Conservation (phyloP, 306 rosid species). For the Malus sieversii region DNA sequence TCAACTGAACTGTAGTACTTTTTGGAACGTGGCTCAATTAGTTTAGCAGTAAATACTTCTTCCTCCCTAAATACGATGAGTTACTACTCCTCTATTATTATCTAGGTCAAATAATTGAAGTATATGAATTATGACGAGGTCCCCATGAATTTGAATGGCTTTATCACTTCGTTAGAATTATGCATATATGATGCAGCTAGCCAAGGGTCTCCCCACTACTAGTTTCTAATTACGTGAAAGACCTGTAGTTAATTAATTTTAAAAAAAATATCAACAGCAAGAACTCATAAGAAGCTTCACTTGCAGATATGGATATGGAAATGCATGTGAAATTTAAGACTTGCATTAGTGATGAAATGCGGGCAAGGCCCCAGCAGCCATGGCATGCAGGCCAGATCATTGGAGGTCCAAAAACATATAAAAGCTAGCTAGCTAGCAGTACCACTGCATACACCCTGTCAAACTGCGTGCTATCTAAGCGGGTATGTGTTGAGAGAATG, state of each 20-base stretch:
- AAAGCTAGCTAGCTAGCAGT: neutral
- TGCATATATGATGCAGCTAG: neutral
- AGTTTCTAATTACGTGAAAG: neutral
- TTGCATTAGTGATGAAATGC: neutral
- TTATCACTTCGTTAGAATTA: neutral
- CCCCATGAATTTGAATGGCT: neutral
- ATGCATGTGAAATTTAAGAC: slow-evolving; percentile 5
- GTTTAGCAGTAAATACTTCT: neutral
- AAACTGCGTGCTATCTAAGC: neutral
- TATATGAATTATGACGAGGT: neutral
- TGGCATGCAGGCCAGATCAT: neutral
- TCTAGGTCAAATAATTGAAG: neutral
- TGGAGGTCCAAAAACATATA: neutral
- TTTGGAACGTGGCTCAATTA: neutral
- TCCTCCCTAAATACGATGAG: no score
- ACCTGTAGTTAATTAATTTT: no score
- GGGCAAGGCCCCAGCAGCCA: neutral
- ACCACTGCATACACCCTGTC: neutral
- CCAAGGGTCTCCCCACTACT: neutral
- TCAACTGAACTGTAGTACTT: neutral
- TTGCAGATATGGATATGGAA: neutral
- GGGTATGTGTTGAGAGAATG: neutral
- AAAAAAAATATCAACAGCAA: neutral
- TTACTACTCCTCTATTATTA: neutral
- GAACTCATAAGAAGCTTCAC: neutral